A percentile compares a stretch with the other conserved stretches of the same genome.
These are phyloP conservation scores for Chlorella vulgaris DNA, from an alignment of 139 green algal species.

Conservation along the genomic window DNA sequence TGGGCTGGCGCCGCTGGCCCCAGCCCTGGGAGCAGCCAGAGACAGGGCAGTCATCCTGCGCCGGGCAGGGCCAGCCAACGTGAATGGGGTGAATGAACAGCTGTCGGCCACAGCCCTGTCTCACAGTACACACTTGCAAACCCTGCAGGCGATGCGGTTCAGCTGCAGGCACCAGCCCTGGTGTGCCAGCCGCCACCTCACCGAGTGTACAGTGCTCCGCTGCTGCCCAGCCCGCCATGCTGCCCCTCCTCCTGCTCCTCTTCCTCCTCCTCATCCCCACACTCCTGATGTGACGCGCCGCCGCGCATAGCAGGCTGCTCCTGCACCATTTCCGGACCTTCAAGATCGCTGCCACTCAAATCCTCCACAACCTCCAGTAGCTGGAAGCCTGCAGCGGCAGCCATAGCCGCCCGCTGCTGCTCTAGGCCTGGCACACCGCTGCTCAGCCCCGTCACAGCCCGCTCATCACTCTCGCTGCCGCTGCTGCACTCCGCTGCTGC, in stretches of 20 bases:
- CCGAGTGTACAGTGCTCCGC: conserved; percentile 6
- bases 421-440: not conserved
- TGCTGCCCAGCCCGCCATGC: conserved; percentile 11
- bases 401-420: not conserved
- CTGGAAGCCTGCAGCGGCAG: not conserved
- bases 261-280: not conserved
- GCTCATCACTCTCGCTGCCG: not conserved
- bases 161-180: too few species aligned
- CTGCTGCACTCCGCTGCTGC: not conserved
- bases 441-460: not conserved
- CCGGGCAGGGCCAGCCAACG: not conserved
- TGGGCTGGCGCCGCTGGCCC: not conserved
- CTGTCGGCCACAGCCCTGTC: too few species aligned
- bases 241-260: conserved; percentile 4
- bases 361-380: conserved; percentile 20
- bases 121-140: not conserved
- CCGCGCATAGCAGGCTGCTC: too few species aligned
- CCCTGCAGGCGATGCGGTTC: not conserved
- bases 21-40: not conserved
- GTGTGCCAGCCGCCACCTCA: not conserved
- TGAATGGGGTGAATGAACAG: not conserved
- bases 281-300: too few species aligned
- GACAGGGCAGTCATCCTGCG: conserved; percentile 17
- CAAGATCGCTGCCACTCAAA: not conserved
- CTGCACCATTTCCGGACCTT: not conserved